A percentile compares a stretch with the other conserved stretches of the same genome.
These are phyloP conservation scores for Pseudopithomyces chartarum DNA, from an alignment of 2,329 filamentous ascomycete genomes.

Conservation along the genomic window DNA sequence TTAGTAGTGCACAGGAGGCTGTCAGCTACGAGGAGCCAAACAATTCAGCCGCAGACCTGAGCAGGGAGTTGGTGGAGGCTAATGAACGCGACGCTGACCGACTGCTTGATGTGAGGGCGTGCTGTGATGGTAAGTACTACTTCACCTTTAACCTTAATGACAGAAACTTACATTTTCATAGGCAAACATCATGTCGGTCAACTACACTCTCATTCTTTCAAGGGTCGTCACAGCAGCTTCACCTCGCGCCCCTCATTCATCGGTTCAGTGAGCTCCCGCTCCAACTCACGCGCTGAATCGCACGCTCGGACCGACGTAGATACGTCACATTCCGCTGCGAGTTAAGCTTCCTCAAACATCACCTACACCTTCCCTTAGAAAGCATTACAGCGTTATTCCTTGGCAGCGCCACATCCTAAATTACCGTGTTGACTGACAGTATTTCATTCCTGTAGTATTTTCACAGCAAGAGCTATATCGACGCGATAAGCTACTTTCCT, in stretches of 20 bases:
- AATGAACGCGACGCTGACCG: slow-evolving; percentile 77
- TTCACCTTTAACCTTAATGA: not conserved
- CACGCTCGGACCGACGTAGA: slow-evolving; percentile 31
- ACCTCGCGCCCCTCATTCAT: slow-evolving; percentile 35
- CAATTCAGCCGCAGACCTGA: slow-evolving; percentile 78
- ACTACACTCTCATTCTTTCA: slow-evolving; percentile 42
- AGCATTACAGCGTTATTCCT: slow-evolving; percentile 13
- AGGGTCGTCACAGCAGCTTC: slow-evolving; percentile 35
- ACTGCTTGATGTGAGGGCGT: slow-evolving; percentile 93
- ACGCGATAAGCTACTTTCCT: slow-evolving; percentile 21
- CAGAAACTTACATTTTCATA: slow-evolving; percentile 19
- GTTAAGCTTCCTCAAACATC: slow-evolving; percentile 23
- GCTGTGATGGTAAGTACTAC: slow-evolving; percentile 85
- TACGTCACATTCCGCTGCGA: slow-evolving; percentile 30
- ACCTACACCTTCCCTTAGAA: slow-evolving; percentile 13
- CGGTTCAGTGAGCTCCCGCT: slow-evolving; percentile 40
- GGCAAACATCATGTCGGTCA: slow-evolving; percentile 59
- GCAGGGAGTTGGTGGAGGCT: slow-evolving; percentile 73
- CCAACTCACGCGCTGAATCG: slow-evolving; percentile 34
- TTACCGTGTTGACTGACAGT: slow-evolving; percentile 37
- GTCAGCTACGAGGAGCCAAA: slow-evolving; percentile 59
- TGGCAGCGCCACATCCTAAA: slow-evolving; percentile 24
- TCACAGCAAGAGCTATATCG: slow-evolving; percentile 11
- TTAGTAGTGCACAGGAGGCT: slow-evolving; percentile 39
- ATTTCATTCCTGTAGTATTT: slow-evolving; percentile 32